phyloP scores from a whole-genome alignment of 2,329 filamentous ascomycete species.

The Xylariales sp. region DNA sequence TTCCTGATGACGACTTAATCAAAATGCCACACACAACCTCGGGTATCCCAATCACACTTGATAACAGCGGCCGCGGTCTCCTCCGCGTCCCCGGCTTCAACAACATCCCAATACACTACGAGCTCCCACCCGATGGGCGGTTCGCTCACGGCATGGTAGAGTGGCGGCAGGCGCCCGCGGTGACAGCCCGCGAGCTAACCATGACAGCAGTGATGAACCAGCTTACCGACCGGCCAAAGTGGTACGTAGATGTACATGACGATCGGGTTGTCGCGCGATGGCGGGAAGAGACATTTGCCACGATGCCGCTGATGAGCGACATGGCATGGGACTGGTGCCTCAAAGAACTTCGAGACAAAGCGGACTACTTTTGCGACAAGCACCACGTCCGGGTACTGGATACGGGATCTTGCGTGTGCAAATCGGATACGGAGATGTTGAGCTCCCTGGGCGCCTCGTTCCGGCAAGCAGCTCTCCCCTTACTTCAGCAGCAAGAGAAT shows the following conservation, averaged over 20 bases:
- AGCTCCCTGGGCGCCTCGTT: conserved; percentile 36
- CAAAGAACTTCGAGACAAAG: conserved; percentile 43
- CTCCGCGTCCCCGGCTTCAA: not conserved
- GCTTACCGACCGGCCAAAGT: conserved; percentile 21
- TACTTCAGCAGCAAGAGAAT: conserved; percentile 42
- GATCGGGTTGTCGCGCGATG: conserved; percentile 16
- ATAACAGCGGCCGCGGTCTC: not conserved
- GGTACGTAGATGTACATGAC: conserved; percentile 18
- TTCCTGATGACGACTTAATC: too few species aligned
- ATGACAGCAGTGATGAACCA: conserved; percentile 13
- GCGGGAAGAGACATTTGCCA: conserved; percentile 12
- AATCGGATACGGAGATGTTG: conserved; percentile 43
- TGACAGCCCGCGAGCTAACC: not conserved
- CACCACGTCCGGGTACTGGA: conserved; percentile 37
- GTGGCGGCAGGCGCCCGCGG: not conserved
- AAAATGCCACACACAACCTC: too few species aligned
- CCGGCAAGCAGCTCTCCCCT: conserved; percentile 38
- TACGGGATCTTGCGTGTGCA: conserved; percentile 36
- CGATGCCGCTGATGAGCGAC: not conserved
- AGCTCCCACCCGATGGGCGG: not conserved
- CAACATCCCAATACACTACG: not conserved
- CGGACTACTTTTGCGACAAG: conserved; percentile 30
- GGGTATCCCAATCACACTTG: not conserved
- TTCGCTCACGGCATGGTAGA: not conserved
- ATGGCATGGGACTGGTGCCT: conserved; percentile 18